Base-by-base conservation (phyloP, 805 yeast species). In the Nakazawaea peltata region DNA sequence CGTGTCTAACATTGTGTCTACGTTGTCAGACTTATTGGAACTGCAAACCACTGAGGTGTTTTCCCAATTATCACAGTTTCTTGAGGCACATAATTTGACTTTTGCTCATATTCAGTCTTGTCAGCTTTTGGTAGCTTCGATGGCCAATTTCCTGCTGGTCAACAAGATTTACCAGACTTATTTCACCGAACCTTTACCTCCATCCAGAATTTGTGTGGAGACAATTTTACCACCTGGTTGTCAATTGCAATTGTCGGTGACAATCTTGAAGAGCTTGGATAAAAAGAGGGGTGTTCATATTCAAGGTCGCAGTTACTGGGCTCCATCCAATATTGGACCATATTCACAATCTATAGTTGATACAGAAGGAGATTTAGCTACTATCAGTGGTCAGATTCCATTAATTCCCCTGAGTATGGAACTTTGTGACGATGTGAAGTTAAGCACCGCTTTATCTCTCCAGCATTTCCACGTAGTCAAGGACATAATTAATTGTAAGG, bases 311-410 rank as follows among this genome's bases (percentile, higher is more conserved):
- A 87, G 97, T 27, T 88, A 83, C 53, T 92, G 98, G 98, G 97
- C 97, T 0, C 98, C 98, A 0, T 90, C 95, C 25, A 92, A 92
- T 46, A 92, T 92, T 30, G 98, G 98, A 0, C 98, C 98, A 0
- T 92, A 92, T 52, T 90, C 98, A 0, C 98, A 92, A 56, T 72
- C 88, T 0, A 74, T 77, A 9, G 55, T 69, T 4, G 77, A 74
- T 42, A 54, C 49, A 11, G 51, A 51, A 14, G 71, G 74, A 37
- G 57, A 67, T 19, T 55, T 76, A 6, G 77, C 81, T 2, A 64
- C 68, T 25, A 53, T 88, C 10, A 84, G 97, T 33, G 98, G 98
- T 0, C 97, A 92, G 59, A 88, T 92, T 26, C 94, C 95, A 2
- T 61, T 92, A 26, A 53, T 79, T 2, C 97, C 98, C 0, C 55